phyloP scores from a whole-genome alignment of 2,329 filamentous ascomycete genomes.

The Penicillium olsonii region DNA sequence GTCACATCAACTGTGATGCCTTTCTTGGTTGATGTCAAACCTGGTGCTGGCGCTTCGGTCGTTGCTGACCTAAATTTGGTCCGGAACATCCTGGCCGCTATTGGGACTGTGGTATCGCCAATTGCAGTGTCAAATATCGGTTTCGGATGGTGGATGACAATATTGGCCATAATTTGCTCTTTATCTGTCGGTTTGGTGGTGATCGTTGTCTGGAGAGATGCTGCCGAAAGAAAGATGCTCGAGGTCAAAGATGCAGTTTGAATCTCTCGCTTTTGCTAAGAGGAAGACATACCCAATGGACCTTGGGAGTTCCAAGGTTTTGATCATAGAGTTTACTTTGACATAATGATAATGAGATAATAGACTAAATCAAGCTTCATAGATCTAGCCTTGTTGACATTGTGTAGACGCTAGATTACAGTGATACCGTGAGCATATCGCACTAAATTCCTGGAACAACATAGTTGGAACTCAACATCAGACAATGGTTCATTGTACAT shows the following conservation, averaged over 20 bases:
- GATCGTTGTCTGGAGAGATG: background rate
- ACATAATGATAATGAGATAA: too few relatives aligned
- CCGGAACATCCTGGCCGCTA: constrained; percentile 10
- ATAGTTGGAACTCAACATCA: too few relatives aligned
- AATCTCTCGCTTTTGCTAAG: too few relatives aligned
- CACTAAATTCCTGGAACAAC: too few relatives aligned
- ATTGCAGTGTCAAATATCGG: background rate
- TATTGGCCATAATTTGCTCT: background rate
- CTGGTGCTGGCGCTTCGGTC: constrained; percentile 11
- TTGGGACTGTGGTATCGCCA: constrained; percentile 3
- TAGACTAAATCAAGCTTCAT: too few relatives aligned
- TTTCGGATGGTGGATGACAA: background rate
- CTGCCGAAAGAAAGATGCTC: background rate
- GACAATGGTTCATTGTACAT: constrained; percentile 2
- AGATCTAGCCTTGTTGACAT: too few relatives aligned
- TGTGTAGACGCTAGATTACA: too few relatives aligned
- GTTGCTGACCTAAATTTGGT: constrained; percentile 14
- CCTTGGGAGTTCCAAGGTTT: too few relatives aligned
- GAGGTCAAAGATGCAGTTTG: background rate
- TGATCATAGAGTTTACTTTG: too few relatives aligned
- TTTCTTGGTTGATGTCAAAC: constrained; percentile 12
- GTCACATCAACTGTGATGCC: constrained; percentile 15
- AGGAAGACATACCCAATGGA: too few relatives aligned
- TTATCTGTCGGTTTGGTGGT: background rate
- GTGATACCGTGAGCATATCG: too few relatives aligned